Evolutionary conservation across 495 filamentous ascomycete genomes (phyloP).

Genomic region (Penicillium paxilli): DNA sequence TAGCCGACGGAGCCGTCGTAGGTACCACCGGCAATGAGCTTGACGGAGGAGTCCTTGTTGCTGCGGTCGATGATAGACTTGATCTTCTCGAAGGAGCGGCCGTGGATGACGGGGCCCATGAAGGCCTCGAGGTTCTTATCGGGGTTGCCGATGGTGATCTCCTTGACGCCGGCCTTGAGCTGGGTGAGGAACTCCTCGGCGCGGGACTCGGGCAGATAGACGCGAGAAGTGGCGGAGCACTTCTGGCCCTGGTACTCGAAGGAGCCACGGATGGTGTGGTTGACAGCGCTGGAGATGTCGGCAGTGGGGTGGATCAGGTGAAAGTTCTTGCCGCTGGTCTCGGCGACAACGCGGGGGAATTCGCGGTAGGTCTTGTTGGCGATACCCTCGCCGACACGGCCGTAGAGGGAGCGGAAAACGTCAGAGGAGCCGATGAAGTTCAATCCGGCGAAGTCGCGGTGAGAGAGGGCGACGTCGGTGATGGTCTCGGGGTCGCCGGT

Average conservation of each 20-base stretch:
- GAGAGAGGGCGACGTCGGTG: slow-evolving; percentile 64
- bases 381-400: slow-evolving; percentile 67
- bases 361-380: slow-evolving; percentile 66
- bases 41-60: slow-evolving; percentile 63
- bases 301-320: slow-evolving; percentile 76
- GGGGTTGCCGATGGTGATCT: slow-evolving; percentile 57
- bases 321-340: slow-evolving; percentile 93
- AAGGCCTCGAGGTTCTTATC: slow-evolving; percentile 62
- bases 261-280: slow-evolving; percentile 80
- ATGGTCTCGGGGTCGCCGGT: slow-evolving; percentile 75
- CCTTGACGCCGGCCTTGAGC: slow-evolving; percentile 44
- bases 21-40: slow-evolving; percentile 65
- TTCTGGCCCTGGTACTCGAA: slow-evolving; percentile 94
- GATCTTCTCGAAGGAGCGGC: slow-evolving; percentile 69
- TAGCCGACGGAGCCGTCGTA: slow-evolving; percentile 69
- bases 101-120: slow-evolving; percentile 78
- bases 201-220: slow-evolving; percentile 69
- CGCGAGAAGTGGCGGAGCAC: slow-evolving; percentile 77
- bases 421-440: slow-evolving; percentile 82
- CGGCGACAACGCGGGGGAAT: slow-evolving; percentile 81
- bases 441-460: slow-evolving; percentile 71
- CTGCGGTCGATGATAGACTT: slow-evolving; percentile 63
- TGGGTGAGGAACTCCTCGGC: slow-evolving; percentile 59
- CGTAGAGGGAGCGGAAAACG: slow-evolving; percentile 77
- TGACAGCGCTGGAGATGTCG: slow-evolving; percentile 71